Percentiles rank a stretch among this genome's conserved stretches.
Evolutionary conservation across 2,329 filamentous ascomycete species (phyloP).

Genomic region (Exophiala mesophila): DNA sequence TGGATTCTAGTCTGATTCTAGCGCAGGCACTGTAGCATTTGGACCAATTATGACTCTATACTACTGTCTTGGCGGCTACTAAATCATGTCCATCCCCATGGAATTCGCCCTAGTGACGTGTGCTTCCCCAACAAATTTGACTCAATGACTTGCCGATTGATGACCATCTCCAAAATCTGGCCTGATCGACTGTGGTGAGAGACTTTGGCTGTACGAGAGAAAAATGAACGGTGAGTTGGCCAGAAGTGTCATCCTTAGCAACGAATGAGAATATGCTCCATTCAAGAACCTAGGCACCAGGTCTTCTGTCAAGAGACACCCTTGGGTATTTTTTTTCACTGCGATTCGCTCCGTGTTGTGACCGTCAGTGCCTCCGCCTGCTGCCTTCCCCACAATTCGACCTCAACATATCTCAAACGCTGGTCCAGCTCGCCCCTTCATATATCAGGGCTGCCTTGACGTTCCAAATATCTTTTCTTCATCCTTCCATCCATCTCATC

Average conservation of each 20-base stretch:
- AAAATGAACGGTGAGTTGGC: too few relatives aligned
- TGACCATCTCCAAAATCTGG: conserved; percentile 2
- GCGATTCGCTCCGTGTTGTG: conserved; percentile 1
- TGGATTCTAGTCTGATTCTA: conserved; percentile 19
- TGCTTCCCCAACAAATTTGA: conserved; percentile 20
- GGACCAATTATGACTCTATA: neutral
- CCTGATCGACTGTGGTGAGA: conserved; percentile 1
- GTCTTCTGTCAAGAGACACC: neutral
- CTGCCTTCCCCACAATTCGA: conserved; percentile 13
- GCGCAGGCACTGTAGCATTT: conserved; percentile 8
- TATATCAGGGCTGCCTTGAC: neutral
- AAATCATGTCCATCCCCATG: neutral
- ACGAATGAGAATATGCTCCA: neutral
- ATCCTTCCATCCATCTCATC: conserved; percentile 5
- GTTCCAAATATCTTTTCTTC: conserved; percentile 3
- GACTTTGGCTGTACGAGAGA: conserved; percentile 1
- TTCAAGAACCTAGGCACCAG: conserved; percentile 4
- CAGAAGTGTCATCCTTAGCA: too few relatives aligned
- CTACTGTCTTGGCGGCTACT: neutral
- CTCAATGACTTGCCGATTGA: conserved; percentile 1
- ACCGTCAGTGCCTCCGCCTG: conserved; percentile 4
- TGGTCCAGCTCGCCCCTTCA: conserved; percentile 6
- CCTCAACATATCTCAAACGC: conserved; percentile 20
- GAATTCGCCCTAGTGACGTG: conserved; percentile 11
- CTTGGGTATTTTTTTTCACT: neutral